Conservation (phyloP, 352 stramenopile species). For the Globisporangium carolinianum region DNA sequence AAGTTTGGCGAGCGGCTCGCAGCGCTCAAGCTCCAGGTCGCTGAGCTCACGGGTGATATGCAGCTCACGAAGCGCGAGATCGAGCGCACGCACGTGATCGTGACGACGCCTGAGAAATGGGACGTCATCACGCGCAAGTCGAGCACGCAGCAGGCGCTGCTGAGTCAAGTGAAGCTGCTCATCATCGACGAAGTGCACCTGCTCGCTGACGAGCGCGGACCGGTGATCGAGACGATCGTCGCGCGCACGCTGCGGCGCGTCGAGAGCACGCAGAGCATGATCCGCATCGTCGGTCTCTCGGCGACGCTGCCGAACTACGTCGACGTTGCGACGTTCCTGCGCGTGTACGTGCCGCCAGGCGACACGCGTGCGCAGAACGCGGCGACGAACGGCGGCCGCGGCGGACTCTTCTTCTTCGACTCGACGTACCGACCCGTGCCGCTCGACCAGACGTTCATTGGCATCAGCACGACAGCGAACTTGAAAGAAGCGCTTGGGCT, state of each 20-base stretch:
- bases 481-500: constrained; percentile 59
- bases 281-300: constrained; percentile 97
- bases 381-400: constrained; percentile 62
- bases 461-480: constrained; percentile 80
- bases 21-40: constrained; percentile 65
- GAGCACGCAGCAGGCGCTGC: constrained; percentile 84
- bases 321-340: constrained; percentile 97
- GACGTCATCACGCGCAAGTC: constrained; percentile 98
- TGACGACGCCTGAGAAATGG: constrained; percentile 99
- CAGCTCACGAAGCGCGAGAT: constrained; percentile 97
- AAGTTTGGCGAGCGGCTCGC: constrained; percentile 93
- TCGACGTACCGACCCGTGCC: constrained; percentile 96
- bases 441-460: constrained; percentile 98
- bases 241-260: constrained; percentile 96
- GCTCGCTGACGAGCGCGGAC: constrained; percentile 96
- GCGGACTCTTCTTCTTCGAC: constrained; percentile 98
- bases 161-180: constrained; percentile 91
- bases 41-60: constrained; percentile 97
- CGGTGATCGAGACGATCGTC: constrained; percentile 99
- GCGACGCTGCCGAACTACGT: constrained; percentile 99
- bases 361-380: constrained; percentile 52
- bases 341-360: constrained; percentile 80
- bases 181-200: constrained; percentile 99
- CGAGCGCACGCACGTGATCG: constrained; percentile 92
- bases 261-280: constrained; percentile 95